Evolutionary conservation across 1,139 yeast species (phyloP).

Genomic region (Scheffersomyces segobiensis): DNA sequence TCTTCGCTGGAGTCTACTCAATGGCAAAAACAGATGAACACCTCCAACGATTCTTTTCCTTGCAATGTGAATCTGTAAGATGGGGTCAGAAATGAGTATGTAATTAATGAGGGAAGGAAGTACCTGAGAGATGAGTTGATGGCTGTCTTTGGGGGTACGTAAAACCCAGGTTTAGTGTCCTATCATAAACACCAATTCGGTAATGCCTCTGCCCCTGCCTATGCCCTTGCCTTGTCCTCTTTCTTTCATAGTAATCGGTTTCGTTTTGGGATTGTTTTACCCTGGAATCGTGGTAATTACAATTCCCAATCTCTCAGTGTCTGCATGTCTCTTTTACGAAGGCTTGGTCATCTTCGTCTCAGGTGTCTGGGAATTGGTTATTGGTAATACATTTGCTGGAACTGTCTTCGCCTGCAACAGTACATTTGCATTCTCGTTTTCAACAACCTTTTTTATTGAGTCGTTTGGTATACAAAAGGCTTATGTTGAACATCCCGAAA

Average conservation of each 20-base stretch:
- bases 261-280: constrained; percentile 36
- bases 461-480: constrained; percentile 32
- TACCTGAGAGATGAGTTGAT: constrained; percentile 32
- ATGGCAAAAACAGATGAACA: neutral
- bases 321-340: constrained; percentile 45
- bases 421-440: constrained; percentile 40
- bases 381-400: constrained; percentile 38
- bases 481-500: constrained; percentile 20
- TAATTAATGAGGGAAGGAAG: constrained; percentile 31
- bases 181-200: constrained; percentile 36
- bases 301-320: constrained; percentile 53
- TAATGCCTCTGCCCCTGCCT: constrained; percentile 61
- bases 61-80: constrained; percentile 14
- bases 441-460: constrained; percentile 30
- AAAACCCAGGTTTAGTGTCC: constrained; percentile 22
- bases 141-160: constrained; percentile 40
- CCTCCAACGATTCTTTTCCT: neutral
- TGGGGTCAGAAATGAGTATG: constrained; percentile 25
- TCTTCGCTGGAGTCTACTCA: neutral
- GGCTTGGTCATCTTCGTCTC: constrained; percentile 49
- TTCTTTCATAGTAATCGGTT: constrained; percentile 48
- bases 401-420: constrained; percentile 37
- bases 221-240: constrained; percentile 56
- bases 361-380: constrained; percentile 52
- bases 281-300: constrained; percentile 45